Evolutionary conservation across 768 basidiomycete species (phyloP), one percentile per base, ranked within the genome.

Genomic region (Xanthoconium purpureum): DNA sequence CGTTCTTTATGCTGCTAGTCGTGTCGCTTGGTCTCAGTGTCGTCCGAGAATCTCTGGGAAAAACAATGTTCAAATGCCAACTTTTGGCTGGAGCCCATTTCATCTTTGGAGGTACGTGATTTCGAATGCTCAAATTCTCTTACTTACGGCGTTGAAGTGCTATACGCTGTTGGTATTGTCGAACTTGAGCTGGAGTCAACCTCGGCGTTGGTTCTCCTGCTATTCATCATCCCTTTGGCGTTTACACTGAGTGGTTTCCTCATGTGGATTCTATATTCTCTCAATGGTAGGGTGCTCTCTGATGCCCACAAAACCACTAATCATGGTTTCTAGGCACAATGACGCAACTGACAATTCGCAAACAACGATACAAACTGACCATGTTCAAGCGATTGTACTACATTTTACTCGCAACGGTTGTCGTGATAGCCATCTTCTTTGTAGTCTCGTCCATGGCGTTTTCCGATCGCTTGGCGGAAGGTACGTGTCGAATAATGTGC

Each of bases 181-280:
- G 87, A 94, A 70, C 82, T 99, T 29, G 85, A 93, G 63, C 78
- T 98, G 35, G 94, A 98, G 70, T 90, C 89, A 20, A 93, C 94
- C 0, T 92, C 93, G 9, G 88, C 90, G 0, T 75, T 96, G 52
- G 70, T 92, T 48, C 80, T 97, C 29, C 76, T 99, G 58, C 68
- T 97, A 63, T 94, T 98, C 68, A 90, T 98, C 59, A 86, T 98
- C 57, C 97, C 97, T 6, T 78, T 99, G 47, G 91, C 96, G 1
- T 89, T 98, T 73, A 94, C 94, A 1, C 79, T 99, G n/a, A 96
- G 94, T 55, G 87, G 88, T 2, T 99, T 98, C 78, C 80, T 99
- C 28, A 80, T 96, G 60, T 98, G 96, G 96, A 98, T 96, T 50
- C 83, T 96, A 75, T 88, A 94, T 69, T 83, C 90, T 12, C 76